Evolutionary conservation across 2,329 filamentous ascomycete species (phyloP), one percentile per base, ranked within the genome.

Genomic region (Hysterium pulicare): DNA sequence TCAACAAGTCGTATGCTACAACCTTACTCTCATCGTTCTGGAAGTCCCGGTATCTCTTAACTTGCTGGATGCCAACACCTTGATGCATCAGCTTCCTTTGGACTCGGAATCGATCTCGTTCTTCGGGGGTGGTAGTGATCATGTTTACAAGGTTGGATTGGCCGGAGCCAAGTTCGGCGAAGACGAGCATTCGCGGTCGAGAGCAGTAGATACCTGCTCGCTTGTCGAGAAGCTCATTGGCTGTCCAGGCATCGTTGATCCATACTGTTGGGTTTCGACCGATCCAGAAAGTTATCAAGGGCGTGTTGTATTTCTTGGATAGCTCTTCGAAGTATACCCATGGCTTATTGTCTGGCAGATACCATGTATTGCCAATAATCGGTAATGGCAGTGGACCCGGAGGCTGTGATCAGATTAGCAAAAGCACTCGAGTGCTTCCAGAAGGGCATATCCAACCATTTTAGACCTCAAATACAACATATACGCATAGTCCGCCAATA

Each of bases 11-110:
- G n/a, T 68, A 67, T 1, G 77, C 77, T n/a, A 80, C 71, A 2
- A 78, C 59, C 33, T 71, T 72, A 55, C 76, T 79, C 62, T 82
- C 78, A 48, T 78, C 72, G 52, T 81, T 77, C 54, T 82, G 78
- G 45, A 81, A 81, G 2, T 73, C 69, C 2, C 79, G 67, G 44
- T 82, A 82, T 8, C 48, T 47, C 40, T 71, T 71, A 6, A 81
- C 76, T 13, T 77, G 72, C 66, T 82, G 78, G 10, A 66, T 61
- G 6, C 62, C 62, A 8, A 67, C 61, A 10, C 59, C 60, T 22
- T 62, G 55, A 15, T 67, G 63, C 38, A 50, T 66, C n/a, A 66
- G 26, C 42, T 65, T 65, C 6, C 62, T 49, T 33, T 57, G 51
- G 3, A 58, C 49, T 21, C 62, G 55, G 38, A 61, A 67, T 0